Conservation (phyloP, 2,329 filamentous ascomycete genomes). For the Torrubiella hemipterigena region DNA sequence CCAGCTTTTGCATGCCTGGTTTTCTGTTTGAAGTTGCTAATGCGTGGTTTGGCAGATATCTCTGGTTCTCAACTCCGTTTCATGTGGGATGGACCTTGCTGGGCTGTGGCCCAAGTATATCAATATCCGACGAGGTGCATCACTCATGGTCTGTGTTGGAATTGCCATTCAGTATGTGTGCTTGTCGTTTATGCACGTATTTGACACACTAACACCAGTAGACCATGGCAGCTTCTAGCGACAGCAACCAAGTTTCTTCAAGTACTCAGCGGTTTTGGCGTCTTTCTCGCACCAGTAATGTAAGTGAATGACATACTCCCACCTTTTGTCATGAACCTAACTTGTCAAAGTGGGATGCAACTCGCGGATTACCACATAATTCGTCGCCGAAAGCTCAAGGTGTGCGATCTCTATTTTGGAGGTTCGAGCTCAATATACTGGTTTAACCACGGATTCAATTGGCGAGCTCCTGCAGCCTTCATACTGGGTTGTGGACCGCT, state of each 20-base stretch:
- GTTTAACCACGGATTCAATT: slow-evolving; percentile 22
- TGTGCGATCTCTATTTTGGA: slow-evolving; percentile 22
- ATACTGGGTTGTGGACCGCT: slow-evolving; percentile 17
- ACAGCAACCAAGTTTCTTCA: slow-evolving; percentile 14
- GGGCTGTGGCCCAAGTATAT: slow-evolving; percentile 39
- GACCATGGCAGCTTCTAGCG: slow-evolving; percentile 16
- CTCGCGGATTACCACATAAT: slow-evolving; percentile 17
- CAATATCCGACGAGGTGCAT: slow-evolving; percentile 42
- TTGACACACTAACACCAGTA: slow-evolving; percentile 3
- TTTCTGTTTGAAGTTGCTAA: slow-evolving; percentile 1
- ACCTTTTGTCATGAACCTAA: slow-evolving; percentile 7
- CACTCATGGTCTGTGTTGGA: slow-evolving; percentile 31
- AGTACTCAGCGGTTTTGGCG: slow-evolving; percentile 14
- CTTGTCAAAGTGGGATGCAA: slow-evolving; percentile 12
- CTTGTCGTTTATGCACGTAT: slow-evolving; percentile 1
- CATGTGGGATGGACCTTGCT: slow-evolving; percentile 42
- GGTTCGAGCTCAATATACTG: slow-evolving; percentile 22
- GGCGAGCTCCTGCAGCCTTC: slow-evolving; percentile 20
- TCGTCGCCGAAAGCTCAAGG: slow-evolving; percentile 21
- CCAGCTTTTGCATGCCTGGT: no score
- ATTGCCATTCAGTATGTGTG: slow-evolving; percentile 15
- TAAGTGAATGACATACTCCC: slow-evolving; percentile 6
- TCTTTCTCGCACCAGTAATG: slow-evolving; percentile 12
- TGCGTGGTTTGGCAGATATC: slow-evolving; percentile 8
- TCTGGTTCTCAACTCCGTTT: slow-evolving; percentile 32